Evolutionary conservation across 129 eudicot genomes (phyloP).

Genomic region (Glebionis coronaria): DNA sequence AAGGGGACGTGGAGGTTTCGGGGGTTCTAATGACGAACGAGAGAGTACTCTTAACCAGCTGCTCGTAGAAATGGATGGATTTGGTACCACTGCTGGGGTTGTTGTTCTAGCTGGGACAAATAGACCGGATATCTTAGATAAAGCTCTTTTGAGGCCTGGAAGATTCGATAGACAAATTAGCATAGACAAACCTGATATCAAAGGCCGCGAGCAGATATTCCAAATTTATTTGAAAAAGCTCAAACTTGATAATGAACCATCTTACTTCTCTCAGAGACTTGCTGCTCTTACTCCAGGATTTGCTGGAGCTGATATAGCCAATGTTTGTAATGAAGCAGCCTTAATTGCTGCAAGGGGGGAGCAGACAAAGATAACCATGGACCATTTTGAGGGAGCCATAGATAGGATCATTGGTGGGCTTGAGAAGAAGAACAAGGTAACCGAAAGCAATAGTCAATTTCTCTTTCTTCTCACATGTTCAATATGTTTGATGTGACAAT

Average conservation of each 20-base stretch:
- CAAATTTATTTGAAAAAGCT: constrained; percentile 68
- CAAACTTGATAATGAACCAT: constrained; percentile 82
- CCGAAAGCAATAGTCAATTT: background rate
- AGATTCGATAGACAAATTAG: constrained; percentile 86
- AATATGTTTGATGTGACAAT: background rate
- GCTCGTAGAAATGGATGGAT: constrained; percentile 97
- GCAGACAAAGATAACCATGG: constrained; percentile 50
- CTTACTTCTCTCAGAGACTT: constrained; percentile 80
- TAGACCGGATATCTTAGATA: constrained; percentile 85
- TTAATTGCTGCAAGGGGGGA: constrained; percentile 83
- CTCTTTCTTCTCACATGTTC: background rate
- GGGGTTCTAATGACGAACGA: constrained; percentile 79
- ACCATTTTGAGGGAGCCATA: constrained; percentile 86
- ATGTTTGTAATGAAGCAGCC: constrained; percentile 95
- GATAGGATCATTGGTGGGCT: constrained; percentile 91
- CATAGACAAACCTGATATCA: constrained; percentile 88
- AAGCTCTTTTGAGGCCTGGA: constrained; percentile 92
- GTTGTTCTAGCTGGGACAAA: constrained; percentile 97
- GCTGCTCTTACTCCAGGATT: constrained; percentile 96
- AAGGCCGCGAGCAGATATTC: constrained; percentile 89
- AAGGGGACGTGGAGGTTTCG: constrained; percentile 88
- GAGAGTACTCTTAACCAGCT: constrained; percentile 90
- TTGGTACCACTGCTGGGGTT: constrained; percentile 86
- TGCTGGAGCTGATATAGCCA: constrained; percentile 96
- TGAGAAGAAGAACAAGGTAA: constrained; percentile 87